Conservation (phyloP, 2,329 filamentous ascomycete species). For the Macrophomina phaseolina region DNA sequence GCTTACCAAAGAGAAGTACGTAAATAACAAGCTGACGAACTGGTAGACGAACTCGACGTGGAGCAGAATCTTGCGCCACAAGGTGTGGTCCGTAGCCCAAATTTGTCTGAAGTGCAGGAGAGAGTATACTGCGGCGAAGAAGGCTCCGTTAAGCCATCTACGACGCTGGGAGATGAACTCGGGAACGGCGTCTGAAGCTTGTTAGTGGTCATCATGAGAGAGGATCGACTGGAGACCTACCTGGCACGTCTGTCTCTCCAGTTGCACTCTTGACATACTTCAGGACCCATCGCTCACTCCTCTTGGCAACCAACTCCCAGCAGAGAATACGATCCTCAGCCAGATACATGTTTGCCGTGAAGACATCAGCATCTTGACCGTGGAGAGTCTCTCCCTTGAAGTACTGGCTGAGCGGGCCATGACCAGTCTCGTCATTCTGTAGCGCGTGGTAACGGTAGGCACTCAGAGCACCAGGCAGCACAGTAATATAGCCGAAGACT, state of each 20-base stretch:
- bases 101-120: conserved; percentile 94
- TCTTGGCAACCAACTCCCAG: conserved; percentile 95
- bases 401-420: conserved; percentile 94
- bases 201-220: neutral
- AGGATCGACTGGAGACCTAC: conserved; percentile 57
- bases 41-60: conserved; percentile 97
- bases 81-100: conserved; percentile 88
- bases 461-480: conserved; percentile 90
- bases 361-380: conserved; percentile 94
- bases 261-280: conserved; percentile 98
- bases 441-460: conserved; percentile 95
- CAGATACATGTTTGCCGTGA: conserved; percentile 95
- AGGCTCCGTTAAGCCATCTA: conserved; percentile 97
- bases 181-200: conserved; percentile 75
- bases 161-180: conserved; percentile 97
- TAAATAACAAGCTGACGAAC: conserved; percentile 89
- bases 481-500: conserved; percentile 97
- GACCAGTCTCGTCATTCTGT: conserved; percentile 94
- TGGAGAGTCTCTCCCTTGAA: conserved; percentile 99
- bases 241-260: conserved; percentile 96
- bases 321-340: conserved; percentile 89
- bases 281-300: conserved; percentile 92
- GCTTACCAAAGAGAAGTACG: conserved; percentile 81
- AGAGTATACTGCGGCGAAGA: conserved; percentile 98
- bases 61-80: conserved; percentile 86